Base-by-base conservation (phyloP, 495 filamentous ascomycete genomes). In the Pseudoneurospora amorphoporcata region DNA sequence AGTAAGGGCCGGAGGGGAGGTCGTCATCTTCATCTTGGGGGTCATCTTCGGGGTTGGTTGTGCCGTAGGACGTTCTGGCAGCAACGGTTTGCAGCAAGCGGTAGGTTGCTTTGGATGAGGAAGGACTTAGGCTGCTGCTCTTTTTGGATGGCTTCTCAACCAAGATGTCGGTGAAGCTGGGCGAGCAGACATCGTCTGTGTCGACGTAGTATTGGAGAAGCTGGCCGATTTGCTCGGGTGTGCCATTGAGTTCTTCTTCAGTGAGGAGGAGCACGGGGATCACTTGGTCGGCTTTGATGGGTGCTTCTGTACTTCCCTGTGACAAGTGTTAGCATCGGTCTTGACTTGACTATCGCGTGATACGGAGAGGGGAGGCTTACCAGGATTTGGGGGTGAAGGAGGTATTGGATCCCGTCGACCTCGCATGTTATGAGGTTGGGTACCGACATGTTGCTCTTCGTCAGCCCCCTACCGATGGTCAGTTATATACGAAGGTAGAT, bases 131-230 rank as follows among this genome's bases (percentile, higher is more conserved):
- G 9, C 2, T 53, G n/a, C 4, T 23, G 19, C 43, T 9, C 3
- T 53, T 12, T 10, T 12, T 53, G 3, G 53, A 39, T 10, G 72
- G 72, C 61, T 74, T 74, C 8, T 88, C 70, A 78, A 88, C 69
- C 81, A 82, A 71, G 78, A 88, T 78, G 79, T 87, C 17, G 82
- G 85, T 43, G 87, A 87, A 79, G 84, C 87, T 53, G 29, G 87
- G 16, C 84, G 81, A 73, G 82, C 81, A 76, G 81, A 85, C 73
- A 78, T 87, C 70, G 19, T 72, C 70, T 40, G 38, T 68, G 12
- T 72, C 70, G 8, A 72, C 70, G 8, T 72, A 72, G 53, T 61
- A 61, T n/a, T 68, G 47, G 14, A 72, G 70, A 19, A 43, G 32
- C 10, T 68, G 32, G 14, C 29, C 29, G 38, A 72, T 61, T 14